Evolutionary conservation across 768 basidiomycete species (phyloP).

Genomic region (Suillus bovinus): DNA sequence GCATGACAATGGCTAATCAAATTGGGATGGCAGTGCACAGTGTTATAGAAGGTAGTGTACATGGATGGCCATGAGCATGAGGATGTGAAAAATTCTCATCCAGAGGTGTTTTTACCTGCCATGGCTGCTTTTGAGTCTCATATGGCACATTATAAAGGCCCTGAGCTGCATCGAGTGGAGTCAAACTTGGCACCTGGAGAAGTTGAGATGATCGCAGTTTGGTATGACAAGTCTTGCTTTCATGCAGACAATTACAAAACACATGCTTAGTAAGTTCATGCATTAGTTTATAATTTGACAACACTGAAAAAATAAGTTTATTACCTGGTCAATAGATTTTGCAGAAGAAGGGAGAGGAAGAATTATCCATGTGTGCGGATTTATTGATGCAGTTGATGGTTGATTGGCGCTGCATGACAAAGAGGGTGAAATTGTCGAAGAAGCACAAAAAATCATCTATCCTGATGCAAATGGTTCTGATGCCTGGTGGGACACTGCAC

Average conservation of each 20-base stretch:
- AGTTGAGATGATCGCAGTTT: background rate
- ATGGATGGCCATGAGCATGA: too few species aligned
- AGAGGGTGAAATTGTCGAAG: background rate
- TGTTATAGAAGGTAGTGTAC: too few species aligned
- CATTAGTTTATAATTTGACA: too few species aligned
- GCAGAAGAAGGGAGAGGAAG: background rate
- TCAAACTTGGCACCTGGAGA: background rate
- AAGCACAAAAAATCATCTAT: background rate
- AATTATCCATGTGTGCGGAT: too few species aligned
- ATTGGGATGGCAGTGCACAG: too few species aligned
- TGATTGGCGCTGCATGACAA: too few species aligned
- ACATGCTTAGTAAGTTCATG: background rate
- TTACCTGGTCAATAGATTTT: background rate
- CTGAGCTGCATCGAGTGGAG: background rate
- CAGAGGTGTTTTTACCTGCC: too few species aligned
- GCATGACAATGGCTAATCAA: too few species aligned
- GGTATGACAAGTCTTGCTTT: background rate
- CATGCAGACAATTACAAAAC: background rate
- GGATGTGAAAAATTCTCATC: too few species aligned
- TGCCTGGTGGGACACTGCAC: constrained; percentile 11
- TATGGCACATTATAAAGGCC: background rate
- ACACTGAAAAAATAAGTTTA: background rate
- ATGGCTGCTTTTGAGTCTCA: too few species aligned
- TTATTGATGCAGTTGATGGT: too few species aligned
- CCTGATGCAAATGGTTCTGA: background rate